Base-by-base conservation (phyloP, 2,329 filamentous ascomycete species). In the Colletotrichum orbiculare region DNA sequence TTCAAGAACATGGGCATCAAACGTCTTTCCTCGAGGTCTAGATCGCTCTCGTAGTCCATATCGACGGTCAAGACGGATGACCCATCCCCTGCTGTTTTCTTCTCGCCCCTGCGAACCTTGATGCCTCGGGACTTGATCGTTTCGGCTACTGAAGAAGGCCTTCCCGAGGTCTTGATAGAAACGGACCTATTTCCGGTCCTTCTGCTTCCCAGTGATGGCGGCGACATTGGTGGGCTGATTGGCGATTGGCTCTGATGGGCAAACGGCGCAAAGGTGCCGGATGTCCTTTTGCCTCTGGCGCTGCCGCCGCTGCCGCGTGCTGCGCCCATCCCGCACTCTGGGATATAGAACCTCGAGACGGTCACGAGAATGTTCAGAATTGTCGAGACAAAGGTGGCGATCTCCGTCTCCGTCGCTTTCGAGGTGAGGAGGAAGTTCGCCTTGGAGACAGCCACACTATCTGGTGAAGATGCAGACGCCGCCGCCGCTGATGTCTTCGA, bases 381-480 rank as follows among this genome's bases (percentile, higher is more conserved):
- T 0, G 80, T 79, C 0, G 81, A 80, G 37, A 89, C 77, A 66
- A 89, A 86, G 0, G 76, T 81, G 0, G 82, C 77, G 39, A 88
- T 83, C 68, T 89, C 87, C 4, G 77, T 71, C 12, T 84, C 81
- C 8, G 79, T 84, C 3, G 87, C 87, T 1, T 79, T 81, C 2
- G 83, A 85, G 0, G 85, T 82, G 33, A 90, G 78, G 9, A 88
- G 77, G 68, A 85, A 87, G 71, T 89, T 86, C 46, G 84, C 85
- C 60, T 83, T 83, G 1, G 83, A 81, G 34, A 85, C 79, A 0
- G 77, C 67, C 43, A 76, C 70, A 42, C 69, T 66, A 57, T 73
- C 67, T 39, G 38, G 66, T 9, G 58, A 53, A 2, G 63, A 39
- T n/a, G 42, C 35, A 10, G 63, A 57, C 11, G 38, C 15, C 12